Evolutionary conservation across 148 eudicot genomes (phyloP).

Genomic region (Cornus florida): DNA sequence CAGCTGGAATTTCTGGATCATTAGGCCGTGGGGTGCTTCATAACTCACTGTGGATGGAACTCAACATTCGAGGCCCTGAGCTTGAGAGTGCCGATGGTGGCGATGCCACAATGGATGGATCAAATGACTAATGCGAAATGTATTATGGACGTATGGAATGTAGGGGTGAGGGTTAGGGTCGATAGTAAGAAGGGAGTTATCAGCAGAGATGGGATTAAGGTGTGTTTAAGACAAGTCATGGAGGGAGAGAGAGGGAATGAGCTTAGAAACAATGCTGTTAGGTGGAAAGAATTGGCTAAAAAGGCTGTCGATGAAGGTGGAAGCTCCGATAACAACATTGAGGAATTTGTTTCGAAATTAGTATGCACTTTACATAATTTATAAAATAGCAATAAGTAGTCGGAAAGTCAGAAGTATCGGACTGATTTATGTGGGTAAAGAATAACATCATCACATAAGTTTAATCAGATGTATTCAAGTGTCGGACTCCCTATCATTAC

Average conservation of each 20-base stretch:
- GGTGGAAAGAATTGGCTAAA: conserved; percentile 24
- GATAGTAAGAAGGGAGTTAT: conserved; percentile 25
- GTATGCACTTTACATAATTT: too few species aligned
- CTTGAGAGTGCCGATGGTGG: conserved; percentile 42
- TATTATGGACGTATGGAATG: conserved; percentile 33
- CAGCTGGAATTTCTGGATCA: too few species aligned
- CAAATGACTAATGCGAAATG: conserved; percentile 42
- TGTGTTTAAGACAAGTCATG: conserved; percentile 29
- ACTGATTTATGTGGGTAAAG: too few species aligned
- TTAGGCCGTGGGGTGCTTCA: conserved; percentile 5
- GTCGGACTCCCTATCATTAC: too few species aligned
- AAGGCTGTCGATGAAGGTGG: too few species aligned
- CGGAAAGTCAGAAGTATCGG: too few species aligned
- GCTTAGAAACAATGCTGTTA: conserved; percentile 24
- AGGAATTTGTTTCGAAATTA: too few species aligned
- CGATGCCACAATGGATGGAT: conserved; percentile 43
- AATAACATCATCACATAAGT: too few species aligned
- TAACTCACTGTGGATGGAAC: conserved; percentile 57
- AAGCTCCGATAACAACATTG: too few species aligned
- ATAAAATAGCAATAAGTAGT: too few species aligned
- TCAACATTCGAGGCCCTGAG: conserved; percentile 45
- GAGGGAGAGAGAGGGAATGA: conserved; percentile 23
- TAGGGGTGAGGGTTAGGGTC: conserved; percentile 30
- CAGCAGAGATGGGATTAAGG: conserved; percentile 22
- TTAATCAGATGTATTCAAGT: too few species aligned